Conservation (phyloP, 2,329 filamentous ascomycete species). For the Penicillium psychrosexuale region DNA sequence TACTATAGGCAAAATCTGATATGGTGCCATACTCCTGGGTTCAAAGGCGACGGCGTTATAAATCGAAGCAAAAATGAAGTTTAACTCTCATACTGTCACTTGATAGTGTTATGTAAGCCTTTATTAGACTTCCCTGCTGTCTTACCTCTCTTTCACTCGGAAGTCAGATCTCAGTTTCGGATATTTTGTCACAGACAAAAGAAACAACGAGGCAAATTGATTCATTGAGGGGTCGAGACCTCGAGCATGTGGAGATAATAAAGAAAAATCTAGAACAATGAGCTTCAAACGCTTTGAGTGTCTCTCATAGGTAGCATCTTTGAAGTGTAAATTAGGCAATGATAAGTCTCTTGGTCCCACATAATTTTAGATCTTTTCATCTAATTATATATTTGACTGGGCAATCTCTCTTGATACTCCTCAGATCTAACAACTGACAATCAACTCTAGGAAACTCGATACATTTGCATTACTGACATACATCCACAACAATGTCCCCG, state of each 20-base stretch:
- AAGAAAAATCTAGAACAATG: not conserved
- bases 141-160: not conserved
- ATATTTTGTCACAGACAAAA: not conserved
- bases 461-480: not conserved
- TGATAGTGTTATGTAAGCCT: no score
- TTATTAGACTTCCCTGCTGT: no score
- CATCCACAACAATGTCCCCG: not conserved
- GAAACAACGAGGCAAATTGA: not conserved
- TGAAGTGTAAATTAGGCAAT: not conserved
- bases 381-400: not conserved
- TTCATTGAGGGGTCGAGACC: not conserved
- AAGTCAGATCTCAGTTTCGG: not conserved
- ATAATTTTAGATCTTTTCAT: not conserved
- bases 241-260: no score
- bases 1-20: no score
- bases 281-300: not conserved
- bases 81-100: not conserved
- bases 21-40: not conserved
- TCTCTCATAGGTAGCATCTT: not conserved
- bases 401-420: not conserved
- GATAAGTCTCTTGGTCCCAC: not conserved
- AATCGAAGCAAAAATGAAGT: not conserved
- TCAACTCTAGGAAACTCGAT: not conserved
- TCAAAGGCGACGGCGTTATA: no score
- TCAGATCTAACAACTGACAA: not conserved